Base-by-base conservation (phyloP, 2,329 filamentous ascomycete genomes). In the Metarhizium humberi region DNA sequence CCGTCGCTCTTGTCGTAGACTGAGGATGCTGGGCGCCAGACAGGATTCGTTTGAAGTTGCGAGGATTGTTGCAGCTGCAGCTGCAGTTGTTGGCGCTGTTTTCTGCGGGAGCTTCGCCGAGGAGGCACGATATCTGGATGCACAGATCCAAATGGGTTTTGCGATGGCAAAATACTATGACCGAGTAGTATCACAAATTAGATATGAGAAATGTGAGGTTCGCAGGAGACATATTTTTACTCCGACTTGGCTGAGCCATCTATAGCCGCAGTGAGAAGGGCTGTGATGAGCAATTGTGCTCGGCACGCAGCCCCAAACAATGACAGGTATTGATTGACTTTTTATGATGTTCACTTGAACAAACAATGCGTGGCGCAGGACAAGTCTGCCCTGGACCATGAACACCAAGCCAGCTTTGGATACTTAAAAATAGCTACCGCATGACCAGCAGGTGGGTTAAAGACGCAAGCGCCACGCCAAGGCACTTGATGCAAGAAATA, bases 1-100 rank as follows among this genome's bases (percentile, higher is more conserved):
- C 51, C 56, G 58, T 60, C 56, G 53, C 55, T 60, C 66, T 87
- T 50, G 45, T 57, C 62, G 58, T 67, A 86, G 50, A 84, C 61
- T 16, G 85, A 86, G 36, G 84, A 86, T 6, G 73, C 61, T n/a
- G 78, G 77, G 45, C 78, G 77, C 58, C 70, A 71, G 53, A 64
- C 66, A 38, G 71, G 67, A 56, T 61, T 62, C 56, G 63, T 68
- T 32, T 55, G 53, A 48, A 40, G 42, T 7, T 42, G 53, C 32
- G 32, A 20, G 6, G 25, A 20, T 55, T 13, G 11, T 16, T 40
- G 30, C 49, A 55, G 50, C 14, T 56, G 57, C 62, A 5, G 11
- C 13, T 40, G 30, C 49, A 55, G 50, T 18, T 56, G 59, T 62
- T 61, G 52, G 58, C 62, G 57, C 62, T 61, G 52, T 59, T 61